Percentiles rank a stretch among this genome's conserved stretches.
phyloP scores from a whole-genome alignment of 1,284 basidiomycete species.

The Austropuccinia psidii region DNA sequence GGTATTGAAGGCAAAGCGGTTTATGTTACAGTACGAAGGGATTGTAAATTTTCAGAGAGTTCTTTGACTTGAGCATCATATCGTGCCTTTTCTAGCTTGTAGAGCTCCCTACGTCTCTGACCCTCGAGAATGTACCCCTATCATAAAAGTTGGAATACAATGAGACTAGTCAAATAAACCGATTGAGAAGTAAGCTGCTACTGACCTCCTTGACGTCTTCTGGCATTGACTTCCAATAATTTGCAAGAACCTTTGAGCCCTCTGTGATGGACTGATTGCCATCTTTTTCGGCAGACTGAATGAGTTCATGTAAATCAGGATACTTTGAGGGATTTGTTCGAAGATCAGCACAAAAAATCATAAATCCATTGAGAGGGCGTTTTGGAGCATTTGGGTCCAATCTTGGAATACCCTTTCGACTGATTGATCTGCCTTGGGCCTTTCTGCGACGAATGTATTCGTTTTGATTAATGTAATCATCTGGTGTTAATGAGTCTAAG shows the following conservation, averaged over 20 bases:
- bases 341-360: conserved; percentile 25
- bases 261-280: background rate
- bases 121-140: conserved; percentile 12
- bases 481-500: conserved; percentile 28
- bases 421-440: conserved; percentile 13
- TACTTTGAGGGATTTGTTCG: conserved; percentile 24
- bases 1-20: no score
- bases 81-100: conserved; percentile 27
- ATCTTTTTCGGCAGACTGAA: background rate
- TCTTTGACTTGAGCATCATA: conserved; percentile 13
- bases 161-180: background rate
- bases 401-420: conserved; percentile 11
- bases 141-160: background rate
- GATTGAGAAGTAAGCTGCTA: background rate
- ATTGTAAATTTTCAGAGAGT: no score
- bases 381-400: conserved; percentile 33
- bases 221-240: conserved; percentile 22
- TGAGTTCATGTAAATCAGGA: conserved; percentile 3
- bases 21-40: no score
- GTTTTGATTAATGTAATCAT: conserved; percentile 31
- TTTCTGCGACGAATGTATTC: conserved; percentile 27
- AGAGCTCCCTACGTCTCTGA: conserved; percentile 14
- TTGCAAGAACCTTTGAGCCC: conserved; percentile 17
- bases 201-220: conserved; percentile 27
- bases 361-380: conserved; percentile 29